A percentile compares a stretch with the other conserved stretches of the same genome.
Evolutionary conservation across 2,329 filamentous ascomycete species (phyloP).

Genomic region (Calonectria pauciramosa): DNA sequence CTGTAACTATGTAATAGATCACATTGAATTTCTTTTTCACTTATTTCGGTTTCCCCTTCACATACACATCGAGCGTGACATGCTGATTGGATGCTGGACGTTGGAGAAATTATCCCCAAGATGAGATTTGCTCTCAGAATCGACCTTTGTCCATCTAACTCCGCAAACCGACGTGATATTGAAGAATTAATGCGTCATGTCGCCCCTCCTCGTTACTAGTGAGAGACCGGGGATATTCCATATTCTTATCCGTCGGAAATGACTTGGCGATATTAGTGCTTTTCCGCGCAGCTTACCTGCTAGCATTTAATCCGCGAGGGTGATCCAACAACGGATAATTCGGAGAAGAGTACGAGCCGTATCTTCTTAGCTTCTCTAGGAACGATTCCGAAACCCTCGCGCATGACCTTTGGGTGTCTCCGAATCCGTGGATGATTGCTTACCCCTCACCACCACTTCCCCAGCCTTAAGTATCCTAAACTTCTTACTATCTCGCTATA

Average conservation of each 20-base stretch:
- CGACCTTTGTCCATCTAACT: neutral
- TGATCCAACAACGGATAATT: neutral
- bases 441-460: neutral
- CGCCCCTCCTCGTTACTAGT: neutral
- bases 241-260: constrained; percentile 7
- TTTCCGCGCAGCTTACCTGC: neutral
- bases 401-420: neutral
- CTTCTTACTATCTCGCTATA: neutral
- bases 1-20: neutral
- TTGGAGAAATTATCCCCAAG: neutral
- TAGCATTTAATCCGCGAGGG: neutral
- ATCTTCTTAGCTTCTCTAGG: neutral
- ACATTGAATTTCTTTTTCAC: neutral
- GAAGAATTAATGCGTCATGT: neutral
- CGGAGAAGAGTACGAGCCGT: neutral
- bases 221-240: too few species aligned
- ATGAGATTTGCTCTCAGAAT: too few species aligned
- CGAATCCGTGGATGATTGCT: neutral
- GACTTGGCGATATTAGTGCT: neutral
- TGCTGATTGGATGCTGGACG: neutral
- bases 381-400: neutral
- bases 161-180: neutral
- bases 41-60: neutral
- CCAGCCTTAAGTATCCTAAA: constrained; percentile 36
- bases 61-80: too few species aligned